Evolutionary conservation across 257 asterid species (phyloP).

Genomic region (Lavandula angustifolia): DNA sequence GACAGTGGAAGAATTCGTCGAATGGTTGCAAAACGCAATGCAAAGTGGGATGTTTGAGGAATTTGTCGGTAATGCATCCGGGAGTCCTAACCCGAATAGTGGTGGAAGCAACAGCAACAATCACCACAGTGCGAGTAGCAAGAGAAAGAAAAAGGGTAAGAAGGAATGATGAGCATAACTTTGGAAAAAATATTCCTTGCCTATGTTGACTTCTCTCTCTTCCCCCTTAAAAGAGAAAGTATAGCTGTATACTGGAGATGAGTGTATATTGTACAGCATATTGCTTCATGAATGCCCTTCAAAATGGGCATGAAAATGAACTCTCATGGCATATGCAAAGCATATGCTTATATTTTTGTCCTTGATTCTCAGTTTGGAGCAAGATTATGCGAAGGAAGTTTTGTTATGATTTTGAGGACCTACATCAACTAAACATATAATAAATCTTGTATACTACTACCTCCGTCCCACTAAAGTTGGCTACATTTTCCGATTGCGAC

Average conservation of each 20-base stretch:
- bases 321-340: neutral
- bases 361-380: too few relatives aligned
- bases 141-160: constrained; percentile 86
- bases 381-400: too few relatives aligned
- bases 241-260: constrained; percentile 39
- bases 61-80: constrained; percentile 43
- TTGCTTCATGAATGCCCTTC: constrained; percentile 10
- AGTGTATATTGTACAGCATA: constrained; percentile 35
- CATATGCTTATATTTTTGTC: neutral
- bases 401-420: too few relatives aligned
- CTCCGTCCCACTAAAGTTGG: too few relatives aligned
- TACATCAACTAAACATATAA: too few relatives aligned
- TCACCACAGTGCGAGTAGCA: constrained; percentile 42
- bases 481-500: too few relatives aligned
- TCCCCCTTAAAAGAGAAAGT: neutral
- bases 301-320: constrained; percentile 11
- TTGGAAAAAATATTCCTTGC: neutral
- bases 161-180: constrained; percentile 48
- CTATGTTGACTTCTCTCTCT: constrained; percentile 10
- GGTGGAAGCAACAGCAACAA: constrained; percentile 21
- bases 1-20: constrained; percentile 85
- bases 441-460: too few relatives aligned
- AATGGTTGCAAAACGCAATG: constrained; percentile 80
- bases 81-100: constrained; percentile 49
- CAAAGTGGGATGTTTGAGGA: constrained; percentile 72